Percentiles rank a stretch among this genome's conserved stretches.
These are phyloP conservation scores for Ogataea trehaloabstinens DNA, from an alignment of 805 yeast genomes.

Conservation along the genomic window DNA sequence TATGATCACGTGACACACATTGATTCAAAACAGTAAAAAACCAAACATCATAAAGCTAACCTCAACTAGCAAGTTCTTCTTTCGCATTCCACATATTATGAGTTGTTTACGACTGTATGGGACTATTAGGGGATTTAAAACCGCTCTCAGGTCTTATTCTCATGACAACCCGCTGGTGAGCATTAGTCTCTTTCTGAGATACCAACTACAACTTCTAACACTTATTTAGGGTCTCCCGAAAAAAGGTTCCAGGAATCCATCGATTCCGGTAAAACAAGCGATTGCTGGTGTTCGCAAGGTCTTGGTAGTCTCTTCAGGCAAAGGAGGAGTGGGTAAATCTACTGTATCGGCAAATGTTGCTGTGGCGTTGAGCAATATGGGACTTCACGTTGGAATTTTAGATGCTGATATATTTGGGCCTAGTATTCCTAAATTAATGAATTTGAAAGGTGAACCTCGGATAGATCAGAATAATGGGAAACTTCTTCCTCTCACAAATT, in stretches of 20 bases:
- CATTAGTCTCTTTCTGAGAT: conserved; percentile 9
- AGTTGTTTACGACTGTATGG: no score
- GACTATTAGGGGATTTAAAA: not conserved
- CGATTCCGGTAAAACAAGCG: conserved; percentile 50
- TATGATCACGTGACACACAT: no score
- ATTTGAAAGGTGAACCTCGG: conserved; percentile 68
- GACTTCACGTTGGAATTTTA: conserved; percentile 61
- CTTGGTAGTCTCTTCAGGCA: conserved; percentile 69
- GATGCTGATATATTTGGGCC: conserved; percentile 89
- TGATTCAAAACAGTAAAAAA: no score
- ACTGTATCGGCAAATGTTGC: conserved; percentile 74
- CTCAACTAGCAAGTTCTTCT: no score
- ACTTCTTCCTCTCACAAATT: conserved; percentile 65
- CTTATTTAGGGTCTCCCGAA: conserved; percentile 42
- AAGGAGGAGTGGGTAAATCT: conserved; percentile 82
- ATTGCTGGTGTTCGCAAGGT: conserved; percentile 63
- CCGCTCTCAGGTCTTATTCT: conserved; percentile 2
- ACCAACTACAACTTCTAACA: not conserved
- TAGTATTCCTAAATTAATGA: conserved; percentile 69
- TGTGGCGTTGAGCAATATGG: conserved; percentile 50
- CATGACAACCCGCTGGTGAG: conserved; percentile 59
- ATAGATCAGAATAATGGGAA: conserved; percentile 45
- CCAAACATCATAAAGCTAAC: no score
- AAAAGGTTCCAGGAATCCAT: conserved; percentile 36
- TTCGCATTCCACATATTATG: no score